Evolutionary conservation across 2,329 filamentous ascomycete genomes (phyloP), one percentile per base, ranked within the genome.

Genomic region (Colletotrichum cereale): DNA sequence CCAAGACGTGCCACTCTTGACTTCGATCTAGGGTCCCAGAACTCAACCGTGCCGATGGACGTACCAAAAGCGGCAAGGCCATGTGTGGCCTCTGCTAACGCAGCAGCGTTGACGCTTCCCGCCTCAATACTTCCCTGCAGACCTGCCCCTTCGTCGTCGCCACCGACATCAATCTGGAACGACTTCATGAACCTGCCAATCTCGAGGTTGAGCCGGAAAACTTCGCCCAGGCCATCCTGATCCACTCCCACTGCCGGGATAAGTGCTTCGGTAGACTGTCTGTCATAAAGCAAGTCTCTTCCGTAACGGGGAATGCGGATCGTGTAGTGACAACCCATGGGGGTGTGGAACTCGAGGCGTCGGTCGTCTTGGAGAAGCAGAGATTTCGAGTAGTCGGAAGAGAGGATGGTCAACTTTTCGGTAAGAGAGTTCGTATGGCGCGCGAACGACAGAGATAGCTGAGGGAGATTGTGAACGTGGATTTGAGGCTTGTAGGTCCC

Each of bases 31-130:
- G 95, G 89, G 79, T 99, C 96, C 94, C 95, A 99, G 78, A 98
- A 96, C 79, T 99, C 96, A 34, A 98, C 94, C 0, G 96, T 97
- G n/a, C 96, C 96, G 67, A 96, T 85, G 3, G 94, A 95, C 1
- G 96, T 99, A 63, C 97, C 96, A 77, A 99, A 99, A 0, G 96
- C 95, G 42, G 95, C 87, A 5, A 99, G 86, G 67, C 96, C 96
- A 80, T 99, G 96, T 58, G 93, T 95, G 50, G 92, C 89, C 79
- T 98, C 94, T 3, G 96, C 96, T 72, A 97, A 90, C 3, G 95
- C 92, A 16, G 91, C 96, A 10, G 91, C 91, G 78, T 98, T 98
- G 63, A 98, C 95, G 62, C 92, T 92, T 18, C 95, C 95, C 0
- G 94, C 92, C 68, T 92, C 88, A 57, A 98, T 93, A 60, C 95